A percentile compares a stretch with the other conserved stretches of the same genome.
phyloP scores from a whole-genome alignment of 1,284 basidiomycete species.

The Microbotryomycetes sp. region DNA sequence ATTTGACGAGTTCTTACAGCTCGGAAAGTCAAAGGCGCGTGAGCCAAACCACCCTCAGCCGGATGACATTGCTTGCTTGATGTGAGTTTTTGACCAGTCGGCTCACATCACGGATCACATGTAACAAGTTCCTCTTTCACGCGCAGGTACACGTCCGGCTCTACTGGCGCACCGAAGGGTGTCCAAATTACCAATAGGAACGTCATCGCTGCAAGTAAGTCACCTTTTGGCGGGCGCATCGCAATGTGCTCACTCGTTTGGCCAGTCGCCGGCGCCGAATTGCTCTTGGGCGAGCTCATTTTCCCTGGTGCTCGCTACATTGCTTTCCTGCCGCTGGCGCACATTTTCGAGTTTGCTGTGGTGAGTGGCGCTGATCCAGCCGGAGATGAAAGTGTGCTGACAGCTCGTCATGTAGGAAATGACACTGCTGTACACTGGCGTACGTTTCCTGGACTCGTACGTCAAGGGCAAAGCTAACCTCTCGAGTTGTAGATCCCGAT shows the following conservation, averaged over 20 bases:
- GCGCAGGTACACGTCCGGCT: conserved; percentile 46
- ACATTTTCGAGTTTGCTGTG: conserved; percentile 60
- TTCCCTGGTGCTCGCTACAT: conserved; percentile 58
- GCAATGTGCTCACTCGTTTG: background rate
- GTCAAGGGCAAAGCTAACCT: no score
- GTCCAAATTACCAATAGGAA: conserved; percentile 84
- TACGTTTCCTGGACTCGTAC: no score
- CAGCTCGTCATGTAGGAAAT: background rate
- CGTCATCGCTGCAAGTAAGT: conserved; percentile 58
- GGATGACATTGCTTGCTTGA: conserved; percentile 76
- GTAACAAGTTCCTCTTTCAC: conserved; percentile 1
- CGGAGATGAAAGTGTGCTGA: conserved; percentile 7
- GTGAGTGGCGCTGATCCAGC: conserved; percentile 45
- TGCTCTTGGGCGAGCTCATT: conserved; percentile 60
- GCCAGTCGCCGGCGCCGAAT: conserved; percentile 49
- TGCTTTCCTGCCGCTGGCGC: conserved; percentile 61
- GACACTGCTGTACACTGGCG: conserved; percentile 47
- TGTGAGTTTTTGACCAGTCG: conserved; percentile 67
- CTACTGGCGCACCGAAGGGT: conserved; percentile 87
- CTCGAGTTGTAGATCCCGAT: no score
- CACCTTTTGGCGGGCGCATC: no score
- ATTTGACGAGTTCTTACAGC: conserved; percentile 60
- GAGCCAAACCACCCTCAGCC: conserved; percentile 53
- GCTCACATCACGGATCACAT: no score
- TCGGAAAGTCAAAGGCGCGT: conserved; percentile 54